Evolutionary conservation across 257 asterid species (phyloP), one percentile per base, ranked within the genome.

Genomic region (Fraxinus quadrangulata): DNA sequence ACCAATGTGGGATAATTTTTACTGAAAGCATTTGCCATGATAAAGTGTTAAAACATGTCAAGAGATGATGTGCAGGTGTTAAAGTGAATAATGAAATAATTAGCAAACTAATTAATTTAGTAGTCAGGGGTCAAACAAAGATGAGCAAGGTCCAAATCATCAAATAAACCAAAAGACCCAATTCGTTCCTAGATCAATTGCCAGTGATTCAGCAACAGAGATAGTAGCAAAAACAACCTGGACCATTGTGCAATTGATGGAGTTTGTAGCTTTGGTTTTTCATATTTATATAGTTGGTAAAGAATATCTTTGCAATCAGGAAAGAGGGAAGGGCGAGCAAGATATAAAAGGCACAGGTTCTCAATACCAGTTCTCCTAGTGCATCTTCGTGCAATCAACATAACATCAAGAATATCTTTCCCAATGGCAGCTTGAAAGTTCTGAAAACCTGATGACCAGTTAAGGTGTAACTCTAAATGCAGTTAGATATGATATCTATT

Each of bases 341-440:
- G 45, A n/a, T 65, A 63, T 42, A 45, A 12, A 70, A 74, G 77
- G 16, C 77, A 83, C 71, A 86, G 70, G 67, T 51, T 26, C 63
- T 65, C 8, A 21, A 9, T 86, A 96, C 98, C 99, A 47, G 87
- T 88, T 87, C 99, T 90, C 83, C 92, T 87, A 78, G 84, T 93
- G 96, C 97, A 96, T 84, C 98, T 87, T 79, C 99, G 87, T 26
- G 96, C 98, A 85, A 93, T 84, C 78, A 96, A 80, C 8, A 92
- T 90, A 81, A 96, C 89, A 80, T 92, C 94, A 78, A 94, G 75
- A 63, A 87, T 80, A 74, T 85, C 90, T 75, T 84, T 87, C n/a
- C 93, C 97, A 69, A 91, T 83, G 59, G 93, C 82, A 76, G 87
- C 73, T 85, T 88, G 96, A 84, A 96, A 88, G 83, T 84, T 82